Evolutionary conservation across 805 yeast genomes (phyloP).

Genomic region (Ogataea zsoltii): DNA sequence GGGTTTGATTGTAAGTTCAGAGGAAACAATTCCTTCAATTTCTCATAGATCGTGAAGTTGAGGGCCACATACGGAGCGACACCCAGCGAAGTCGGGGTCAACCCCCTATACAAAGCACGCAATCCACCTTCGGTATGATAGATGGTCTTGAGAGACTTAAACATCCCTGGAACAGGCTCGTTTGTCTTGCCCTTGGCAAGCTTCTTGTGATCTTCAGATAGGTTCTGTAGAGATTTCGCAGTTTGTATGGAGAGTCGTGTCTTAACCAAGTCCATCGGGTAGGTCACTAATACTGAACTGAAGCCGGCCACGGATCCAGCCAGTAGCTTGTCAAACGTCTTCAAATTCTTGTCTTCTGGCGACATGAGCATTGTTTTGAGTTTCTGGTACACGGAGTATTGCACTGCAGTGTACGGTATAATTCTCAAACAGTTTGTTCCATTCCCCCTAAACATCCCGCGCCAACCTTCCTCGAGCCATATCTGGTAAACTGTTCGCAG

Average conservation of each 20-base stretch:
- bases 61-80: constrained; percentile 96
- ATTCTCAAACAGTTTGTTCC: constrained; percentile 87
- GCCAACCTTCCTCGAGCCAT: constrained; percentile 89
- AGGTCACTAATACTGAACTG: constrained; percentile 76
- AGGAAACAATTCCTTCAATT: constrained; percentile 59
- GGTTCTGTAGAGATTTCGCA: constrained; percentile 53
- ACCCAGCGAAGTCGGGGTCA: constrained; percentile 87
- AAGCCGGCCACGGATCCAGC: constrained; percentile 86
- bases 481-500: constrained; percentile 72
- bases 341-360: constrained; percentile 38
- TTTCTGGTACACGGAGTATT: constrained; percentile 79
- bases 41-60: constrained; percentile 88
- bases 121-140: constrained; percentile 82
- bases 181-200: not conserved
- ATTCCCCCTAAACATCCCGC: constrained; percentile 88
- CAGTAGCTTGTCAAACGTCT: constrained; percentile 58
- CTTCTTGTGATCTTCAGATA: constrained; percentile 38
- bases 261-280: constrained; percentile 88
- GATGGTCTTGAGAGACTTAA: constrained; percentile 54
- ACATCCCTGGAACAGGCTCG: constrained; percentile 68
- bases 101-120: constrained; percentile 75
- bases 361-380: constrained; percentile 44
- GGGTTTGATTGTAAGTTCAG: constrained; percentile 31
- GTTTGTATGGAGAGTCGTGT: constrained; percentile 90
- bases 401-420: constrained; percentile 93